phyloP scores from a whole-genome alignment of 148 eudicot species.

The Fagopyrum tataricum region DNA sequence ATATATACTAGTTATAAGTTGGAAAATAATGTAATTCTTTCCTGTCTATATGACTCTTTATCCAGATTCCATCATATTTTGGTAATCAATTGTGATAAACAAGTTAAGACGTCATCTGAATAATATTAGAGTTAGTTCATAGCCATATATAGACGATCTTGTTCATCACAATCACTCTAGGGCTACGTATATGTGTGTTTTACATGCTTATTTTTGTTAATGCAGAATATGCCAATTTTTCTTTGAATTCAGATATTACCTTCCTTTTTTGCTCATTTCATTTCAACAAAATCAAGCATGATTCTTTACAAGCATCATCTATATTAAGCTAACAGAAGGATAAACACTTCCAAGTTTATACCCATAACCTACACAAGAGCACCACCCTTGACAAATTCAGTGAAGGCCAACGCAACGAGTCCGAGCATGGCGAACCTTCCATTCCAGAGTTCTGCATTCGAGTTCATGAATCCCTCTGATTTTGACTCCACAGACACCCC shows the following conservation, averaged over 20 bases:
- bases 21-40: slow-evolving; percentile 7
- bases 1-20: slow-evolving; percentile 1
- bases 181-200: no score
- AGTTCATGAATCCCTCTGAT: slow-evolving; percentile 37
- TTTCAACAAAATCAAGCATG: background rate
- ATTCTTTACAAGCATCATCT: background rate
- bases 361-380: slow-evolving; percentile 42
- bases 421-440: slow-evolving; percentile 88
- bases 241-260: background rate
- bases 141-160: background rate
- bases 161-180: background rate
- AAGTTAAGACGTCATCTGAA: background rate
- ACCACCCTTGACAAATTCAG: slow-evolving; percentile 57
- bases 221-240: no score
- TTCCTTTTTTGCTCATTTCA: background rate
- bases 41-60: background rate
- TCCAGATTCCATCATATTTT: background rate
- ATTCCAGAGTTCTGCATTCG: slow-evolving; percentile 78
- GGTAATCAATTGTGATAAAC: background rate
- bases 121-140: background rate
- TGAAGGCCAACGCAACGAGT: slow-evolving; percentile 68
- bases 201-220: no score
- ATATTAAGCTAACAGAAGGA: background rate
- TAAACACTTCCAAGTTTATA: background rate
- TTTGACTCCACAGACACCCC: slow-evolving; percentile 45